These are phyloP conservation scores for Rheum nobile DNA, from an alignment of 148 eudicot genomes.

Conservation along the genomic window DNA sequence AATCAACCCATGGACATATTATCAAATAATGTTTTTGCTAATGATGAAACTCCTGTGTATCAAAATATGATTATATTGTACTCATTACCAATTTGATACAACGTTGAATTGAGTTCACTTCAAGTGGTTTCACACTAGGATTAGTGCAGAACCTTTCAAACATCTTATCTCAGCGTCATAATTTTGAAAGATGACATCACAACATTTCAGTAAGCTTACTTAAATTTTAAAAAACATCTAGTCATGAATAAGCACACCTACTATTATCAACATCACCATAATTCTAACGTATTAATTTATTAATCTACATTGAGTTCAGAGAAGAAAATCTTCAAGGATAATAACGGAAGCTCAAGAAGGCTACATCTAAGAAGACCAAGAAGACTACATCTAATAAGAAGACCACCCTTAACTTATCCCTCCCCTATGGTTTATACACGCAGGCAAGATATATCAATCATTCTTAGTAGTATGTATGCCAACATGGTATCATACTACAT, in stretches of 20 bases:
- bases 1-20: too few relatives aligned
- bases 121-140: neutral
- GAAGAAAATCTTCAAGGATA: neutral
- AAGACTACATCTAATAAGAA: neutral
- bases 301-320: neutral
- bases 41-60: neutral
- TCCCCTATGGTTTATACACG: neutral
- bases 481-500: neutral
- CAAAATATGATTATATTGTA: neutral
- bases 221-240: neutral
- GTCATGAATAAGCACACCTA: neutral
- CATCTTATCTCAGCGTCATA: neutral
- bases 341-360: neutral
- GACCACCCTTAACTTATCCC: conserved; percentile 1
- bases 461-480: neutral
- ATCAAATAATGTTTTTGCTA: too few relatives aligned
- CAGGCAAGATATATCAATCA: neutral
- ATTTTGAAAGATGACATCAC: neutral
- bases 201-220: neutral
- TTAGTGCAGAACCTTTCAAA: neutral
- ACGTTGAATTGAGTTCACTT: neutral
- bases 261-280: neutral
- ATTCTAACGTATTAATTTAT: neutral
- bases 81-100: neutral
- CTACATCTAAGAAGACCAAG: too few relatives aligned